phyloP scores from a whole-genome alignment of 352 stramenopile genomes.

The Phytopythium ostracodes region DNA sequence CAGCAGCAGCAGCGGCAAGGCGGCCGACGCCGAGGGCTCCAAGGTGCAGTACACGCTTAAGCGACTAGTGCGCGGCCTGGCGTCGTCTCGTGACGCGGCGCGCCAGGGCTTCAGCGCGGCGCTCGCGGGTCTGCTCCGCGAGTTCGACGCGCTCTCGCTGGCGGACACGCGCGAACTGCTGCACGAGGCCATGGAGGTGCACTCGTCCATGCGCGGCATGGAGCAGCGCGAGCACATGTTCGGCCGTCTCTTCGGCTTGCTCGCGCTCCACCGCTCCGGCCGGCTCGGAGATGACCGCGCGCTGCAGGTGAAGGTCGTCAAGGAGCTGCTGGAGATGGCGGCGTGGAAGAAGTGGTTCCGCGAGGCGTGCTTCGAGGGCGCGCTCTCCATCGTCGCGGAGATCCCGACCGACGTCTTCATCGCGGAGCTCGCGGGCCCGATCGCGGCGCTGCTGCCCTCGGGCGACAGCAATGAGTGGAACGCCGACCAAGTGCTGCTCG shows the following conservation, averaged over 20 bases:
- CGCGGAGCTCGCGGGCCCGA: conserved; percentile 15
- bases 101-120: conserved; percentile 89
- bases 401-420: conserved; percentile 50
- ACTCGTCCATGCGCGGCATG: conserved; percentile 86
- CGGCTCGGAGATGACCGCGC: conserved; percentile 41
- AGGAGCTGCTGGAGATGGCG: conserved; percentile 75
- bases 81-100: conserved; percentile 84
- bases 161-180: conserved; percentile 55
- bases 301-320: conserved; percentile 47
- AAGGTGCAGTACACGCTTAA: conserved; percentile 90
- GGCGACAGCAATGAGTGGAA: conserved; percentile 44
- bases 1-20: conserved; percentile 10
- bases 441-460: conserved; percentile 20
- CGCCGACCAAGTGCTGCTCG: conserved; percentile 77
- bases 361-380: conserved; percentile 70
- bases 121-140: conserved; percentile 57
- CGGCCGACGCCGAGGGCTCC: conserved; percentile 17
- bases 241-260: conserved; percentile 84
- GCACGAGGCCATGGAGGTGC: conserved; percentile 74
- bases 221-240: conserved; percentile 92
- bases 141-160: conserved; percentile 43
- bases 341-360: conserved; percentile 88
- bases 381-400: conserved; percentile 53
- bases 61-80: conserved; percentile 86
- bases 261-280: conserved; percentile 77